A percentile compares a stretch with the other conserved stretches of the same genome.
phyloP scores from a whole-genome alignment of 345 rosid species.

The Eucalyptus grandis region DNA sequence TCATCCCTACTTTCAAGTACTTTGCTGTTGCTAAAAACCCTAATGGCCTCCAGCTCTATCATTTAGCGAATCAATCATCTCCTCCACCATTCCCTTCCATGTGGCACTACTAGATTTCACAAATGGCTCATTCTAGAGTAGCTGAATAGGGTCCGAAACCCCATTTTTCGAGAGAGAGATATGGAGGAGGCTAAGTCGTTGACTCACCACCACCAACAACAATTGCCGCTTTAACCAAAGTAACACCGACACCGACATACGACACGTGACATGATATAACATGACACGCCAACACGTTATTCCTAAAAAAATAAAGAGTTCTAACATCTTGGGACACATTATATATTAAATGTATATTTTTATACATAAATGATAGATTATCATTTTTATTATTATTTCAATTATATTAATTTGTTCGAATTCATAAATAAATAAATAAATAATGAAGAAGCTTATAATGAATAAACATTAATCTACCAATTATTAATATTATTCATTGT shows the following conservation, averaged over 20 bases:
- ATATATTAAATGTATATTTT: too few relatives aligned
- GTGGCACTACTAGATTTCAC: background rate
- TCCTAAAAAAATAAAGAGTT: too few relatives aligned
- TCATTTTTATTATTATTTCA: too few relatives aligned
- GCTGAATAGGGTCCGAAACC: background rate
- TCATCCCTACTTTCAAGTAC: background rate
- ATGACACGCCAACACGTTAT: rapidly evolving
- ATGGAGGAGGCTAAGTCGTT: slow-evolving; percentile 52
- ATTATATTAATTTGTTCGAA: too few relatives aligned
- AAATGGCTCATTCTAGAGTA: background rate
- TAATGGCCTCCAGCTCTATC: background rate
- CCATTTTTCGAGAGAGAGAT: background rate
- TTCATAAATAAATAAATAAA: too few relatives aligned
- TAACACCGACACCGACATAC: too few relatives aligned
- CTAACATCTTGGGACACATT: too few relatives aligned
- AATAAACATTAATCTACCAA: too few relatives aligned
- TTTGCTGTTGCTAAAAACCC: background rate
- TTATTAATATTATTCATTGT: too few relatives aligned
- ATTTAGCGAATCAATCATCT: background rate
- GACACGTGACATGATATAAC: rapidly evolving
- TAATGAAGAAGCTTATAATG: too few relatives aligned
- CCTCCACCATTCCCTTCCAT: background rate
- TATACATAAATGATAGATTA: too few relatives aligned
- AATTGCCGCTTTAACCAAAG: slow-evolving; percentile 1
- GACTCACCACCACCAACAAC: slow-evolving; percentile 13